Conservation (phyloP, 2,329 filamentous ascomycete species). For the Lecanosticta acicola region DNA sequence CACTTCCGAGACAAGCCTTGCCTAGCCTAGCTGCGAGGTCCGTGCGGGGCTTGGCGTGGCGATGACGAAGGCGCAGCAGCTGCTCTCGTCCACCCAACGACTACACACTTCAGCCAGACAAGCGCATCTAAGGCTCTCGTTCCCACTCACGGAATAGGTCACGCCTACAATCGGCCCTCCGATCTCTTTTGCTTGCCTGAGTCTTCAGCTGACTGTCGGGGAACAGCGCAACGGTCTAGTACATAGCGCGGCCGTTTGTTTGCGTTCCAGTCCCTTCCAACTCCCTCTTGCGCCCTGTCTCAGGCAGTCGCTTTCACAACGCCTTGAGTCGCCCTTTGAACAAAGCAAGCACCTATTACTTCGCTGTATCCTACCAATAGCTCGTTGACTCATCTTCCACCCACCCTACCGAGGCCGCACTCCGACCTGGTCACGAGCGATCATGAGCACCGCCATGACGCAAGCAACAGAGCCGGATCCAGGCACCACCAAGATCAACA, state of each 20-base stretch:
- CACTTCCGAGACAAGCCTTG: no score
- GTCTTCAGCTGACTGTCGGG: constrained; percentile 22
- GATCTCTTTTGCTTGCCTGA: constrained; percentile 17
- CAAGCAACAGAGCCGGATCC: constrained; percentile 13
- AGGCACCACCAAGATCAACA: constrained; percentile 24
- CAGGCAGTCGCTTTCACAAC: constrained; percentile 15
- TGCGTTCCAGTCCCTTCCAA: constrained; percentile 4
- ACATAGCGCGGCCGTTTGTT: constrained; percentile 13
- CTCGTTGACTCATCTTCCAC: constrained; percentile 11
- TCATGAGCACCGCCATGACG: constrained; percentile 18
- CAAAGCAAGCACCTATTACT: constrained; percentile 6
- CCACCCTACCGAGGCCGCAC: constrained; percentile 12
- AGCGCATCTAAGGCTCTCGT: constrained; percentile 6
- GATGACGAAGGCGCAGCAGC: constrained; percentile 7
- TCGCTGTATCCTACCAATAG: constrained; percentile 6
- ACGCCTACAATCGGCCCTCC: not conserved
- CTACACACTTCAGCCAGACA: no score
- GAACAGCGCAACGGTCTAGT: constrained; percentile 5
- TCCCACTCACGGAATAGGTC: constrained; percentile 6
- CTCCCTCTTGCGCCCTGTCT: constrained; percentile 13
- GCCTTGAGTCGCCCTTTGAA: constrained; percentile 10
- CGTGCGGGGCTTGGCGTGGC: not conserved
- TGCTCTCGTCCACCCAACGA: not conserved
- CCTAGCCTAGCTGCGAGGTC: constrained; percentile 1
- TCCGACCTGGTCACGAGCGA: constrained; percentile 6